phyloP scores from a whole-genome alignment of 768 basidiomycete species.

The Mycena metata region DNA sequence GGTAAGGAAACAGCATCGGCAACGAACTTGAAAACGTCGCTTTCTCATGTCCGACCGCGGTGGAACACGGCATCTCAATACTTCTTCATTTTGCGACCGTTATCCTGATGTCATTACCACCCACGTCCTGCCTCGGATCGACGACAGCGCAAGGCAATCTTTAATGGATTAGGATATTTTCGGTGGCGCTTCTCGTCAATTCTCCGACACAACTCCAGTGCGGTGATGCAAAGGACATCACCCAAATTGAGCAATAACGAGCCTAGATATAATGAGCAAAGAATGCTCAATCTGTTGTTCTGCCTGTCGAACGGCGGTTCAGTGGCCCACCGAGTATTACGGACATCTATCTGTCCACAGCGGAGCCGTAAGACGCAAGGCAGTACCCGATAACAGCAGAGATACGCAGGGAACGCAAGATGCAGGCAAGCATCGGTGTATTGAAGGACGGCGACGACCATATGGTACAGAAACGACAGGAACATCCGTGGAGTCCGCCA shows the following conservation, averaged over 20 bases:
- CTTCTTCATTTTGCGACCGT: neutral
- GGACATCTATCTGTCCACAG: slow-evolving; percentile 10
- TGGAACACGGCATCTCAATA: no score
- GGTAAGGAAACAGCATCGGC: no score
- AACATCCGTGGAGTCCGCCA: slow-evolving; percentile 33
- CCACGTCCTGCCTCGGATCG: neutral
- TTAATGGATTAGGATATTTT: neutral
- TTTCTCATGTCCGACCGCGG: no score
- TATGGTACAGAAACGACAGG: slow-evolving; percentile 35
- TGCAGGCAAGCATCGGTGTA: slow-evolving; percentile 21
- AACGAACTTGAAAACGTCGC: no score
- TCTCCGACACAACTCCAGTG: slow-evolving; percentile 19
- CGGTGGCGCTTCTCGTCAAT: slow-evolving; percentile 7
- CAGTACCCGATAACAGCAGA: neutral
- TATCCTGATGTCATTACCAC: neutral
- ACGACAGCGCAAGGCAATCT: neutral
- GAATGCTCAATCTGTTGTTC: neutral
- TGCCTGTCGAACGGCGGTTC: slow-evolving; percentile 8
- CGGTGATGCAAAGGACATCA: slow-evolving; percentile 27
- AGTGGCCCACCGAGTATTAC: neutral
- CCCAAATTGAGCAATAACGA: neutral
- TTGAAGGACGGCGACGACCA: slow-evolving; percentile 12
- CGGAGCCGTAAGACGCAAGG: neutral
- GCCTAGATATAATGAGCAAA: slow-evolving; percentile 3
- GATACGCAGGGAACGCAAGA: neutral